Base-by-base conservation (phyloP, 495 filamentous ascomycete species). In the Aspergillus nanangensis region DNA sequence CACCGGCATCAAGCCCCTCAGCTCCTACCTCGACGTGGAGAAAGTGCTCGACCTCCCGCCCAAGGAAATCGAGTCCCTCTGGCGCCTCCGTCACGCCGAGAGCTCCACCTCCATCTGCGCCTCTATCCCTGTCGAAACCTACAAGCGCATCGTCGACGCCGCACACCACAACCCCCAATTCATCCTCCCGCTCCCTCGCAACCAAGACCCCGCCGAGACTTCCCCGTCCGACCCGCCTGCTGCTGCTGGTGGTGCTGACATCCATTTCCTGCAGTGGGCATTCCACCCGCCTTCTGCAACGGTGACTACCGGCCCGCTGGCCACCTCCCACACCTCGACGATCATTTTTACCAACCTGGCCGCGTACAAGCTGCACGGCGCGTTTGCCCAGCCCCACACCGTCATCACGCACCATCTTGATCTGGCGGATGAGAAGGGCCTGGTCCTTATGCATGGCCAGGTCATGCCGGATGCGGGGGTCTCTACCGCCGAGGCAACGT, bases 331-430 rank as follows among this genome's bases (percentile, higher is more conserved):
- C 23, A 86, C 84, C 3, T 78, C 82, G 0, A 95, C 90, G 0
- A 81, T 97, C 11, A 81, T 98, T 37, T 97, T 98, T 67, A 97
- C 93, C 7, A 81, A 88, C 52, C 74, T 98, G 19, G 92, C 85
- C 4, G 90, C 95, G 58, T 98, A 84, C 70, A 95, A 96, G 71
- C 70, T 92, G 46, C 79, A 90, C 25, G 93, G 94, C 22, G 84
- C 96, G 57, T 97, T 75, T 56, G 87, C 88, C 41, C 78, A 81
- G 58, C 93, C 93, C 35, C 93, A 98, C 53, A 97, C 94, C 3
- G 96, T 88, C 1, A 67, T 96, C 18, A 96, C 90, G 50, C 88
- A 96, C 56, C 88, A 97, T 62, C 66, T 82, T 17, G 93, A 98
- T 50, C 67, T 95, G 17, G 78, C 78, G 9, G 75, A 76, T 45